Conservation (phyloP, 2,329 filamentous ascomycete species). For the Geosmithia morbida region DNA sequence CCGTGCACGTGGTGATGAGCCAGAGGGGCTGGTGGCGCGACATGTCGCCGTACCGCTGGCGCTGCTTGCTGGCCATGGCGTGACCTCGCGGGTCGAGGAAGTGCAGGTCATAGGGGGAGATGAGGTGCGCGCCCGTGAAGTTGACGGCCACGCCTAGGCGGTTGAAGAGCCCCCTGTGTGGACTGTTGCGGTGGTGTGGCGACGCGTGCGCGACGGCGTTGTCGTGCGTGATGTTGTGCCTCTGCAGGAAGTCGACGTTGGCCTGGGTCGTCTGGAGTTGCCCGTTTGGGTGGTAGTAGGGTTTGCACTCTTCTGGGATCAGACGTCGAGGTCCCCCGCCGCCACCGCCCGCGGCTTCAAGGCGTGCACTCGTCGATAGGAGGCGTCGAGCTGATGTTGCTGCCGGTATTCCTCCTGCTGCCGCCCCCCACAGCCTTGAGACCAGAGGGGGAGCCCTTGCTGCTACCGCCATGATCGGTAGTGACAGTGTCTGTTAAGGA, state of each 20-base stretch:
- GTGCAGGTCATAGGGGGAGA: constrained; percentile 16
- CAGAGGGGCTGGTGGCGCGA: constrained; percentile 15
- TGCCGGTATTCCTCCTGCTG: neutral
- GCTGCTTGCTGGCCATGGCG: constrained; percentile 12
- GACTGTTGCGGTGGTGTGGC: constrained; percentile 3
- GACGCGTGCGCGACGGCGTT: constrained; percentile 6
- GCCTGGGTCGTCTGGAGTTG: neutral
- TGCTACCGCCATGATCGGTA: neutral
- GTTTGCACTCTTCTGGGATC: constrained; percentile 1
- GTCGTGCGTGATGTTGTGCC: constrained; percentile 8
- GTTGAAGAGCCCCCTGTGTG: neutral
- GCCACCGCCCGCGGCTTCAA: neutral
- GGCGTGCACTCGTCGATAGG: neutral
- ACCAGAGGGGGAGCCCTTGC: neutral
- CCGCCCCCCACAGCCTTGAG: neutral
- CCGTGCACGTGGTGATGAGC: constrained; percentile 11
- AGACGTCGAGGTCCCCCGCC: neutral
- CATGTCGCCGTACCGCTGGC: constrained; percentile 12
- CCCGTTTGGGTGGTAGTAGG: neutral
- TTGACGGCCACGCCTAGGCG: constrained; percentile 10
- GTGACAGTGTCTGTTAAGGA: neutral
- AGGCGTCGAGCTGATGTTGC: neutral
- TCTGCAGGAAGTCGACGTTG: constrained; percentile 1
- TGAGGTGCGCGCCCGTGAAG: constrained; percentile 10
- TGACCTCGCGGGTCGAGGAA: constrained; percentile 18